Evolutionary conservation across 805 yeast species (phyloP).

Genomic region (Metschnikowia sp.): DNA sequence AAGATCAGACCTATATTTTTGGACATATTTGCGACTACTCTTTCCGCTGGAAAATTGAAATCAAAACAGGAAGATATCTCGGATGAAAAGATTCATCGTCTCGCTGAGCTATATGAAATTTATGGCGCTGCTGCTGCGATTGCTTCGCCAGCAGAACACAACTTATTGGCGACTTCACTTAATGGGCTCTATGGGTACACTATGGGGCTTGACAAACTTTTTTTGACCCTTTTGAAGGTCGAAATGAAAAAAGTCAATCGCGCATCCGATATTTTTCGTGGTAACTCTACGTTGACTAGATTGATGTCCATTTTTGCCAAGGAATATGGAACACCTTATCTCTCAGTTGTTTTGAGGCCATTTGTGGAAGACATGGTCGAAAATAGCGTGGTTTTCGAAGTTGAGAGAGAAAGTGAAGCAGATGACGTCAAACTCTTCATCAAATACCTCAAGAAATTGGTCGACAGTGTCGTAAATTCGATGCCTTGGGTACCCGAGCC

Average conservation of each 20-base stretch:
- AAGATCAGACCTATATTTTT: constrained; percentile 69
- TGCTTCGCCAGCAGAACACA: constrained; percentile 69
- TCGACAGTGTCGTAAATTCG: constrained; percentile 58
- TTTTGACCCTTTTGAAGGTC: constrained; percentile 51
- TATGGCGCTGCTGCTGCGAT: constrained; percentile 52
- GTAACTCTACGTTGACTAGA: constrained; percentile 81
- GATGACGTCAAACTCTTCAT: constrained; percentile 47
- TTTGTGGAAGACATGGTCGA: constrained; percentile 51
- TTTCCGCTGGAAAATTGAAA: constrained; percentile 33
- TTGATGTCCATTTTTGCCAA: constrained; percentile 69
- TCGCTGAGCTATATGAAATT: constrained; percentile 40
- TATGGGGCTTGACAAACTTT: constrained; percentile 39
- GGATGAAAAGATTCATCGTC: constrained; percentile 22
- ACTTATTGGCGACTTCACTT: constrained; percentile 64
- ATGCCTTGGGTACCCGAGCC: constrained; percentile 63
- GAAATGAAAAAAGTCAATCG: constrained; percentile 61
- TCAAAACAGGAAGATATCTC: constrained; percentile 25
- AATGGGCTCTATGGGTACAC: constrained; percentile 49
- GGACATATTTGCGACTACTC: constrained; percentile 70
- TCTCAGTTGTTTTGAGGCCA: constrained; percentile 51
- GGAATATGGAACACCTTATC: constrained; percentile 59
- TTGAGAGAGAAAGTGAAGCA: constrained; percentile 48
- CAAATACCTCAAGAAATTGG: constrained; percentile 51
- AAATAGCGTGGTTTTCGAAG: constrained; percentile 55
- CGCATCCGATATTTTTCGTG: constrained; percentile 70